Percentiles rank a stretch among this genome's conserved stretches.
phyloP scores from a whole-genome alignment of 2,329 filamentous ascomycete species.

The Colletotrichum kahawae region DNA sequence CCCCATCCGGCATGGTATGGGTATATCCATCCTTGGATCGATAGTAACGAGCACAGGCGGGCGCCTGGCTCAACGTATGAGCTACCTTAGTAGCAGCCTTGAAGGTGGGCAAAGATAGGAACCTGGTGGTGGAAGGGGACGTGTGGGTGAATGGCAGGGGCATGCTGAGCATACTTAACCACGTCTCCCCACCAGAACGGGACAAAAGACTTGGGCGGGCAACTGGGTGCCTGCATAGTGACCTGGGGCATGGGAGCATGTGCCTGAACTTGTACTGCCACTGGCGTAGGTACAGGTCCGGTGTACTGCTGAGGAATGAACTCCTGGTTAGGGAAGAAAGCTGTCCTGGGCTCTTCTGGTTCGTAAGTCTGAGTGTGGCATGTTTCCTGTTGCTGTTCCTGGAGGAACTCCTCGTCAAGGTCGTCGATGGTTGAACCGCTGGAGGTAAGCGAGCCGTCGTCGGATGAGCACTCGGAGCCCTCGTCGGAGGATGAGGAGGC shows the following conservation, averaged over 20 bases:
- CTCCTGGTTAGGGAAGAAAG: conserved; percentile 49
- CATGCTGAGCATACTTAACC: conserved; percentile 57
- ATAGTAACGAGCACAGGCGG: not conserved
- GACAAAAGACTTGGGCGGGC: conserved; percentile 53
- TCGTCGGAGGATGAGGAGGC: conserved; percentile 42
- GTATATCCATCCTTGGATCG: not conserved
- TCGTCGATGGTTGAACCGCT: conserved; percentile 58
- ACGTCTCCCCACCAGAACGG: conserved; percentile 57
- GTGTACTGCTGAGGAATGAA: conserved; percentile 51
- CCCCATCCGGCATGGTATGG: not conserved
- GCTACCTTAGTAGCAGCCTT: conserved; percentile 52
- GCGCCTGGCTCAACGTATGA: conserved; percentile 2
- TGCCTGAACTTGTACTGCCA: conserved; percentile 27
- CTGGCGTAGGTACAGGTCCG: conserved; percentile 37
- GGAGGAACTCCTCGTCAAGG: conserved; percentile 52
- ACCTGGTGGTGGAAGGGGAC: conserved; percentile 59
- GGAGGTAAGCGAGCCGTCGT: conserved; percentile 62
- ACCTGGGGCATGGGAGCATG: conserved; percentile 40
- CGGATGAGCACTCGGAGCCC: conserved; percentile 52
- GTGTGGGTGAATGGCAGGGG: conserved; percentile 52
- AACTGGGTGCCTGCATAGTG: conserved; percentile 36
- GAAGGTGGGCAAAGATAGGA: conserved; percentile 55
- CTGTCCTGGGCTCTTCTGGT: conserved; percentile 47
- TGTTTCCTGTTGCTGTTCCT: conserved; percentile 49
- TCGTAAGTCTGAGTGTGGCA: conserved; percentile 50